Evolutionary conservation across 441 rosid genomes (phyloP), one percentile per base, ranked within the genome.

Genomic region (Gossypium davidsonii): DNA sequence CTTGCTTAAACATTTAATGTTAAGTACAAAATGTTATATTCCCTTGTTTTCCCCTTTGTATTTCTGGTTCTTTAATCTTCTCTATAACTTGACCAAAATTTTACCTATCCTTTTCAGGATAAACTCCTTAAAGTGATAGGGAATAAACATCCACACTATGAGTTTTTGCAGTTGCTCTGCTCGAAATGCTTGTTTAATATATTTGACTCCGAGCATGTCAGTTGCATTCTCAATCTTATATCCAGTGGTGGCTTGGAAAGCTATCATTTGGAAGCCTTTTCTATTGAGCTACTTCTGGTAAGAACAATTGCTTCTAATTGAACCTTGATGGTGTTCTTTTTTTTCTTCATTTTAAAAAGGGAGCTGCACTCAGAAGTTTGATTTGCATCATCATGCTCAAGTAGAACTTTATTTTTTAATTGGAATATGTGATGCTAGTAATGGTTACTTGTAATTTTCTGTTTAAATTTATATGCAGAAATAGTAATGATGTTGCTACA

Each of bases 261-360:
- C 76, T 80, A 75, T 46, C 79, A 84, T 52, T 72, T 83, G 76
- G 83, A 85, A 78, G 83, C 78, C 77, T 74, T 89, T 78, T 82
- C 93, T 67, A 71, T 85, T 55, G 86, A 89, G 74, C 84, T 95
- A 83, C 90, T 95, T 77, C 81, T 83, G 90, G 99, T 94, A 84
- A 87, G 92, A 80, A 61, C 53, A 74, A n/a, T 46, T 57, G 67
- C 51, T 44, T 11, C 71, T 72, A 2, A 14, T 52, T 67, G 18
- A 39, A 67, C 25, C 12, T 64, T 51, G 55, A 8, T 52, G 6
- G 7, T 39, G 39, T 66, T 42, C 8, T 70, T 56, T 61, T 61
- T 53, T 57, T 21, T 25, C 14, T 6, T 59, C 21, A 31, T 52
- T 73, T 15, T 66, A 67, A 73, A 57, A 72, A 55, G 69, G 39